Conservation (phyloP, 345 rosid genomes). For the Eucalyptus sp. region DNA sequence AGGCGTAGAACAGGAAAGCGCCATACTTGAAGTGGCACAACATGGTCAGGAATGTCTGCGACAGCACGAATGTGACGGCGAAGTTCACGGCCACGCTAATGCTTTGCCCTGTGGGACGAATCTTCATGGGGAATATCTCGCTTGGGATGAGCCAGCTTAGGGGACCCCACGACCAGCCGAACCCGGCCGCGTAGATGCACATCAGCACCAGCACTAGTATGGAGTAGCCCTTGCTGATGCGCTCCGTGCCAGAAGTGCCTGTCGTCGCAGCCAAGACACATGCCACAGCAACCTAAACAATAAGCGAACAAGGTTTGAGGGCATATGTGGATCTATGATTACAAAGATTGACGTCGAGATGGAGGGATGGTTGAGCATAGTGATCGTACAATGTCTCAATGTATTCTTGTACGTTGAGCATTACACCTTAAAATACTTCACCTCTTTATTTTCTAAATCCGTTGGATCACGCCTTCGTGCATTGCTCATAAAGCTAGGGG, state of each 20-base stretch:
- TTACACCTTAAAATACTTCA: not conserved
- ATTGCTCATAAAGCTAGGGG: not conserved
- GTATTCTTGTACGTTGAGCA: not conserved
- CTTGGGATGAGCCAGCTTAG: constrained; percentile 51
- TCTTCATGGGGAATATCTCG: constrained; percentile 58
- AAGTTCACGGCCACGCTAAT: constrained; percentile 40
- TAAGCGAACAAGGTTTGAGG: not conserved
- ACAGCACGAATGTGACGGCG: constrained; percentile 29
- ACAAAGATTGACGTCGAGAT: not conserved
- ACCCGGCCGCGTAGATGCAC: constrained; percentile 56
- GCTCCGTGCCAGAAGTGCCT: constrained; percentile 31
- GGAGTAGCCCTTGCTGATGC: constrained; percentile 23
- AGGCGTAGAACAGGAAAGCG: constrained; percentile 46
- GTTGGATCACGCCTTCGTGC: not conserved
- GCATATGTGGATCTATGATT: not conserved
- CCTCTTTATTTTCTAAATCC: not conserved
- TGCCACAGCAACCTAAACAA: constrained; percentile 16
- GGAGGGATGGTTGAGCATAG: not conserved
- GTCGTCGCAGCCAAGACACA: constrained; percentile 19
- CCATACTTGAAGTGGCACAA: constrained; percentile 55
- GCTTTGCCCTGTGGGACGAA: constrained; percentile 56
- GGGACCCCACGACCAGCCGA: constrained; percentile 79
- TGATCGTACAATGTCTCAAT: not conserved
- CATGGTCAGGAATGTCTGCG: constrained; percentile 55
- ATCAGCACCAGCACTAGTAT: constrained; percentile 27